Base-by-base conservation (phyloP, 2,329 filamentous ascomycete genomes). In the Stagonosporopsis cucurbitacearum region DNA sequence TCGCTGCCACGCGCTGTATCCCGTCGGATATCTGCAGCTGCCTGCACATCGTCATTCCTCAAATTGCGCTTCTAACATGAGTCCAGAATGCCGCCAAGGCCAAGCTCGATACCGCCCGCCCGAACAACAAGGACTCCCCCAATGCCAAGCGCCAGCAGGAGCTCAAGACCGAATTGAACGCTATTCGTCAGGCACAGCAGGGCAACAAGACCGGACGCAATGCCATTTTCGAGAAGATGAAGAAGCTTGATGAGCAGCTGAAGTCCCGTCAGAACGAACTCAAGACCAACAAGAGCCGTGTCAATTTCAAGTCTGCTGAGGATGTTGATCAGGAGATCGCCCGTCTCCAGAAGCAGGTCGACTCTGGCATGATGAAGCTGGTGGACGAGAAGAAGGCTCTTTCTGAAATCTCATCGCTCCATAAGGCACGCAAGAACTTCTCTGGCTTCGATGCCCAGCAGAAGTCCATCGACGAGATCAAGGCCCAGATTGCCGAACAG, bases 331-430 rank as follows among this genome's bases (percentile, higher is more conserved):
- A 84, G 61, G 87, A 95, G 78, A 95, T 98, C 68, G 84, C 86
- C 57, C 82, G 83, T 48, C 86, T 97, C 50, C 91, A 96, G 65
- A 88, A 88, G 78, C 86, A 94, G 75, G 92, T 98, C 67, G 91
- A 96, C 76, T 85, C 87, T 32, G 94, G 94, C 63, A 89, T 85
- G 75, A 93, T 99, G 89, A 96, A 93, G 80, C 82, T 99, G 47
- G 95, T 98, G 11, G 95, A 99, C 69, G 95, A 98, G 86, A 96
- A 92, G 84, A 98, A 97, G 85, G 88, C 91, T 8, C 83, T 98
- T 19, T 80, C 85, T 46, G 92, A 97, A 69, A 88, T 96, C 68
- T 90, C 89, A 44, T 88, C 81, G 75, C 81, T 98, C 65, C 88
- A 90, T 77, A 96, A 96, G 82, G 85, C 90, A 71, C 91, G 91